phyloP scores from a whole-genome alignment of 768 basidiomycete species.

The Fomitopsis serialis region DNA sequence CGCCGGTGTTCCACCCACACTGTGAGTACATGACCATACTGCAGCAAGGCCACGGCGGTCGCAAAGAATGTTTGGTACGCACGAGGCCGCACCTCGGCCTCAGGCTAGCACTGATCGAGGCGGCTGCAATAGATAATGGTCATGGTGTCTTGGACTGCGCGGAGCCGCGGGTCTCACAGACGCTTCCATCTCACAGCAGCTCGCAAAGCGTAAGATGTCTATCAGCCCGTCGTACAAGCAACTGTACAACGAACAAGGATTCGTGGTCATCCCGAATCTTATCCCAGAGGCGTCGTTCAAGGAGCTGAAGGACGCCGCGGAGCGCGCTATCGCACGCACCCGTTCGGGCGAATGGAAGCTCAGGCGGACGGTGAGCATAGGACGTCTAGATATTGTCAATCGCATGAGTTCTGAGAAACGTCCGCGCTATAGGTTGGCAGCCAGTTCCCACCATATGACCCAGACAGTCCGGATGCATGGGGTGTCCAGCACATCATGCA shows the following conservation, averaged over 20 bases:
- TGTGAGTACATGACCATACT: too few species aligned
- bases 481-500: conserved; percentile 84
- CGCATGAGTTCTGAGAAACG: background rate
- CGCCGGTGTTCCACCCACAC: too few species aligned
- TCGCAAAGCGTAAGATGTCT: background rate
- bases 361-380: conserved; percentile 42
- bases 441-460: conserved; percentile 71
- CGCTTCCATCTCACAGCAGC: background rate
- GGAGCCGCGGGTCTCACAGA: background rate
- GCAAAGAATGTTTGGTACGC: too few species aligned
- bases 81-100: too few species aligned
- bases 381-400: background rate
- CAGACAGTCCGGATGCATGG: conserved; percentile 62
- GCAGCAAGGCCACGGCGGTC: too few species aligned
- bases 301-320: conserved; percentile 45
- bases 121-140: too few species aligned
- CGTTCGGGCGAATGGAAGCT: conserved; percentile 59
- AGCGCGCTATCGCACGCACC: conserved; percentile 44
- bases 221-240: conserved; percentile 29
- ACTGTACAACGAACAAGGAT: conserved; percentile 59
- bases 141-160: background rate
- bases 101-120: background rate
- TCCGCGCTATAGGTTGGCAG: conserved; percentile 41
- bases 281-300: conserved; percentile 34
- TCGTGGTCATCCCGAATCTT: conserved; percentile 55